Percentiles rank a stretch among this genome's conserved stretches.
These are phyloP conservation scores for Colletotrichum liriopes DNA, from an alignment of 2,329 filamentous ascomycete genomes.

Conservation along the genomic window DNA sequence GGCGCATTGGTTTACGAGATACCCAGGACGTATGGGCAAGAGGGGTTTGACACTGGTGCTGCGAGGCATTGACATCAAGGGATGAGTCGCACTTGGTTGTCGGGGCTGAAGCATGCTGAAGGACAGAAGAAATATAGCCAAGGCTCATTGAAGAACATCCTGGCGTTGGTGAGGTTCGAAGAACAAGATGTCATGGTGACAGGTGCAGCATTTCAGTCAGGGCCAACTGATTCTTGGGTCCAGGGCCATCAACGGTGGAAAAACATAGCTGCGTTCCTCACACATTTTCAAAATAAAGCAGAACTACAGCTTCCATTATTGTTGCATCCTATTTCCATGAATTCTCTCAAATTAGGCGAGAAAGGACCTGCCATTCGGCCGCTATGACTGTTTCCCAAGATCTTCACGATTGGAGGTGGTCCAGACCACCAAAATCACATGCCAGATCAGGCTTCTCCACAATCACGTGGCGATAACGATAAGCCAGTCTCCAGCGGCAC, in stretches of 20 bases:
- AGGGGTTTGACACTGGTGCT: background rate
- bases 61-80: background rate
- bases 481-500: constrained; percentile 21
- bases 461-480: constrained; percentile 44
- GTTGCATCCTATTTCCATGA: background rate
- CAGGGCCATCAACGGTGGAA: background rate
- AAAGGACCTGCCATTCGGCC: background rate
- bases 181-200: background rate
- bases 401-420: background rate
- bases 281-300: background rate
- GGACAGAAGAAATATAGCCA: background rate
- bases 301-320: background rate
- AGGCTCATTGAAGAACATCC: background rate
- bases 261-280: background rate
- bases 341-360: background rate
- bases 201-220: background rate
- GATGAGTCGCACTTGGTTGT: too few relatives aligned
- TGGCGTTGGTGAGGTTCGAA: background rate
- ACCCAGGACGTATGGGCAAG: constrained; percentile 12
- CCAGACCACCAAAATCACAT: constrained; percentile 21
- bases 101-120: background rate
- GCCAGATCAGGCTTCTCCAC: constrained; percentile 25
- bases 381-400: background rate
- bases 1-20: constrained; percentile 35
- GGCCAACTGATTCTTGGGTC: background rate